Evolutionary conservation across 768 basidiomycete genomes (phyloP).

Genomic region (Multifurca ochricompacta): DNA sequence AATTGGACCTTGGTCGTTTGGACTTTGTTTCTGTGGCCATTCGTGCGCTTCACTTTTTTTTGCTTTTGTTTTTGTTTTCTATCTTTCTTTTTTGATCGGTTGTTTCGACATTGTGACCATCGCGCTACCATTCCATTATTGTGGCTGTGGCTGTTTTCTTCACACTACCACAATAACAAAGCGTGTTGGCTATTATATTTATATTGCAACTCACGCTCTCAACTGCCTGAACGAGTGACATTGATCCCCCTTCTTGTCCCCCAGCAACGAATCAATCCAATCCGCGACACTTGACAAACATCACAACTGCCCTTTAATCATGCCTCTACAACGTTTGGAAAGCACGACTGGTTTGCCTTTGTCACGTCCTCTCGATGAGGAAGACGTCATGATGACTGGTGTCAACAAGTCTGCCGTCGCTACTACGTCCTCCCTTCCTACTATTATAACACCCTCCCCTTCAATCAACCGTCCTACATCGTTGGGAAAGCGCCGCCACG

Average conservation of each 20-base stretch:
- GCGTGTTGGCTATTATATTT: background rate
- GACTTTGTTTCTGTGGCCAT: no score
- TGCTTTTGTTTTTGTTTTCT: background rate
- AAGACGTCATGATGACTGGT: constrained; percentile 8
- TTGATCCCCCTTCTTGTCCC: background rate
- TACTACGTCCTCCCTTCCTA: background rate
- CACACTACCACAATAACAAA: constrained; percentile 3
- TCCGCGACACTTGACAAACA: background rate
- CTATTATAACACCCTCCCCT: background rate
- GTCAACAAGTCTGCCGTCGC: background rate
- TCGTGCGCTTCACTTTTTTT: background rate
- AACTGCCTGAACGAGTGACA: background rate
- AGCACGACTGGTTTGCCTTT: background rate
- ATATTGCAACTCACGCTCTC: constrained; percentile 2
- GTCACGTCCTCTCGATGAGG: background rate
- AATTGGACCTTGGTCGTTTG: background rate
- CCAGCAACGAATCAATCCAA: background rate
- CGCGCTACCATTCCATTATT: background rate
- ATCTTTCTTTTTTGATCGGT: no score
- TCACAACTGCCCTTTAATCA: background rate
- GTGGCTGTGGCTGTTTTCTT: background rate
- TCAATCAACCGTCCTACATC: background rate
- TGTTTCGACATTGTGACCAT: background rate
- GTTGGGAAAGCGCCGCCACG: constrained; percentile 6
- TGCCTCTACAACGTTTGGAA: constrained; percentile 6